Evolutionary conservation across 1,139 yeast genomes (phyloP).

Genomic region (Groenewaldozyma auringiensis): DNA sequence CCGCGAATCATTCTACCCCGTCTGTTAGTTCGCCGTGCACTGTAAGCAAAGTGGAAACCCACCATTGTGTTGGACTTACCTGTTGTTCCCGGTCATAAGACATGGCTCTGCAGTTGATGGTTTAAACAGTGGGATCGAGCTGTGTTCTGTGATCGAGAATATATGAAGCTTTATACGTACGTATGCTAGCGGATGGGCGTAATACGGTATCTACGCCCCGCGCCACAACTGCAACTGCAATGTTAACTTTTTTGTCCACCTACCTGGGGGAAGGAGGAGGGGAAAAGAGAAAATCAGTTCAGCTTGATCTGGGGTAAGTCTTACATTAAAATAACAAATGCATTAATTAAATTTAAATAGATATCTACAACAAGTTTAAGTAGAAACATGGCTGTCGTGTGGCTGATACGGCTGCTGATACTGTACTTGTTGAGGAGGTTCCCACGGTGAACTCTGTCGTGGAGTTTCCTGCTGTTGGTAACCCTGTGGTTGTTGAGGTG

Average conservation of each 20-base stretch:
- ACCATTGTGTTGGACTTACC: slow-evolving; percentile 12
- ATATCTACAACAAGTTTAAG: not conserved
- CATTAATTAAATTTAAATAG: not conserved
- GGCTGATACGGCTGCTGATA: slow-evolving; percentile 6
- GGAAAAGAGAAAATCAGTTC: too few relatives aligned
- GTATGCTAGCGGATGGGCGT: too few relatives aligned
- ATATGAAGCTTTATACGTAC: too few relatives aligned
- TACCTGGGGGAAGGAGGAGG: too few relatives aligned
- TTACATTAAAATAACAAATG: too few relatives aligned
- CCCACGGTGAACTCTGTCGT: slow-evolving; percentile 4
- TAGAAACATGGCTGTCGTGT: slow-evolving; percentile 1
- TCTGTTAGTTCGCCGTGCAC: not conserved
- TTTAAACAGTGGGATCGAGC: too few relatives aligned
- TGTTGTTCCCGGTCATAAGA: slow-evolving; percentile 26
- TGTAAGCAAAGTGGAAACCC: too few relatives aligned
- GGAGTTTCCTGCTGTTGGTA: slow-evolving; percentile 5
- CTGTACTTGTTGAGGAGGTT: slow-evolving; percentile 6
- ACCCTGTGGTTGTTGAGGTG: slow-evolving; percentile 4
- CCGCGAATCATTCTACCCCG: slow-evolving; percentile 46
- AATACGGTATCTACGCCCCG: too few relatives aligned
- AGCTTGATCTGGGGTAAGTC: too few relatives aligned
- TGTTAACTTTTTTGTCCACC: too few relatives aligned
- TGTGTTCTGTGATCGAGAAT: too few relatives aligned
- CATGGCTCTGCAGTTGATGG: slow-evolving; percentile 14
- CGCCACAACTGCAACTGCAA: too few relatives aligned